Evolutionary conservation across 139 green algal genomes (phyloP).

Genomic region (Picochlorum sp.): DNA sequence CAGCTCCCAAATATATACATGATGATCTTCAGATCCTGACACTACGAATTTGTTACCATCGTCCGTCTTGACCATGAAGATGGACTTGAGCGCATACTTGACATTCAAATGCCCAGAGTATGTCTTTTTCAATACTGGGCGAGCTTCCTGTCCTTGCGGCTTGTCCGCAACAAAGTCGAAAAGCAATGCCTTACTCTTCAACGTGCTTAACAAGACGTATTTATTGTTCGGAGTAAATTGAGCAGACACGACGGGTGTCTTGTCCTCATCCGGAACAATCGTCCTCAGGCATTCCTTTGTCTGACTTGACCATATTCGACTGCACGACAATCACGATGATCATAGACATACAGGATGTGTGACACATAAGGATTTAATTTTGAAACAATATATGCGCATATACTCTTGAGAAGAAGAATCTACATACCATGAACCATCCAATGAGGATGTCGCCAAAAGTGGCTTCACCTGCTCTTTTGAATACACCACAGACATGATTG

Average conservation of each 20-base stretch:
- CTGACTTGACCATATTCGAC: slow-evolving; percentile 35
- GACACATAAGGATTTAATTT: too few species aligned
- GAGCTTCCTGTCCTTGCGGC: too few species aligned
- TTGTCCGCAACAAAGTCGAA: slow-evolving; percentile 50
- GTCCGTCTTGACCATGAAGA: slow-evolving; percentile 27
- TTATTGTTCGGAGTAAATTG: slow-evolving; percentile 80
- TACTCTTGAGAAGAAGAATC: slow-evolving; percentile 17
- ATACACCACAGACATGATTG: slow-evolving; percentile 74
- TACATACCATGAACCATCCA: slow-evolving; percentile 57
- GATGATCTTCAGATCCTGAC: slow-evolving; percentile 72
- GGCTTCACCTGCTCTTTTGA: slow-evolving; percentile 51
- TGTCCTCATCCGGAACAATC: slow-evolving; percentile 38
- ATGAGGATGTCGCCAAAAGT: slow-evolving; percentile 69
- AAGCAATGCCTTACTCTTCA: slow-evolving; percentile 52
- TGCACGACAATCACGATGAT: background rate
- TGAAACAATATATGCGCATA: too few species aligned
- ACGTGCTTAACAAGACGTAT: slow-evolving; percentile 52
- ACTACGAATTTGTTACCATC: slow-evolving; percentile 50
- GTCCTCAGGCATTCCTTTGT: slow-evolving; percentile 79
- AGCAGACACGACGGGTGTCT: slow-evolving; percentile 65
- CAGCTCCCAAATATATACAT: slow-evolving; percentile 72
- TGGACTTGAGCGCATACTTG: slow-evolving; percentile 6
- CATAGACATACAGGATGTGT: slow-evolving; percentile 4
- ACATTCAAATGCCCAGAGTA: slow-evolving; percentile 47
- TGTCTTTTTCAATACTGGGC: slow-evolving; percentile 27